A percentile compares a stretch with the other conserved stretches of the same genome.
Conservation (phyloP, 257 asterid species). For the Lycium barbarum region DNA sequence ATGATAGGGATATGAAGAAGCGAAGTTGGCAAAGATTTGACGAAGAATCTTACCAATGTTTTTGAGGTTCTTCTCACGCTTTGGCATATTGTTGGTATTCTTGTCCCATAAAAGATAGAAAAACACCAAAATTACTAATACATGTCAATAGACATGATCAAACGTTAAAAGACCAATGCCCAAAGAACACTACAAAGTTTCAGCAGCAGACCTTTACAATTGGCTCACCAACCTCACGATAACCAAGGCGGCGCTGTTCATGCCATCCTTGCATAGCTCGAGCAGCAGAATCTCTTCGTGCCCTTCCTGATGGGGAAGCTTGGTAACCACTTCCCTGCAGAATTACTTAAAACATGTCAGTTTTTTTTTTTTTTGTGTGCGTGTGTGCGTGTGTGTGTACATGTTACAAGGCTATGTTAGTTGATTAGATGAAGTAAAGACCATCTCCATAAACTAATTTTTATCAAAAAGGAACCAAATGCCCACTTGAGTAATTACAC, state of each 20-base stretch:
- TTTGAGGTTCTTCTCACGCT: conserved; percentile 81
- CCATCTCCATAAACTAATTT: neutral
- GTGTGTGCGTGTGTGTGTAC: no score
- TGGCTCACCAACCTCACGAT: conserved; percentile 52
- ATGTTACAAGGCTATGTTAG: neutral
- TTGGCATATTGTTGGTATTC: conserved; percentile 54
- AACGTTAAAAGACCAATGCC: neutral
- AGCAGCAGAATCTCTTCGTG: conserved; percentile 86
- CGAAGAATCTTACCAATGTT: conserved; percentile 64
- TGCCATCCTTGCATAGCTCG: conserved; percentile 98
- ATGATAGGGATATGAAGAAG: neutral
- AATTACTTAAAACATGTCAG: conserved; percentile 22
- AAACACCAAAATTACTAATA: conserved; percentile 15
- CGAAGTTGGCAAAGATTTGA: neutral
- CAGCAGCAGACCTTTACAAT: conserved; percentile 50
- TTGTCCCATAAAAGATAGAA: conserved; percentile 62
- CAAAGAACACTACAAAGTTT: neutral
- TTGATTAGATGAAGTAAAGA: neutral
- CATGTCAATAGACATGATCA: conserved; percentile 23
- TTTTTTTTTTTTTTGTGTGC: neutral
- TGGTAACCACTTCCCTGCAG: conserved; percentile 71
- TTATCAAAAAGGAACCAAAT: neutral
- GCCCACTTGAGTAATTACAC: neutral
- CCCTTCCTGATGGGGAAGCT: conserved; percentile 79
- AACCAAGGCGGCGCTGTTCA: conserved; percentile 60